A percentile compares a stretch with the other conserved stretches of the same genome.
Evolutionary conservation across 371 early-diverging fungal genomes (phyloP).

Genomic region (Chytridiales sp.): DNA sequence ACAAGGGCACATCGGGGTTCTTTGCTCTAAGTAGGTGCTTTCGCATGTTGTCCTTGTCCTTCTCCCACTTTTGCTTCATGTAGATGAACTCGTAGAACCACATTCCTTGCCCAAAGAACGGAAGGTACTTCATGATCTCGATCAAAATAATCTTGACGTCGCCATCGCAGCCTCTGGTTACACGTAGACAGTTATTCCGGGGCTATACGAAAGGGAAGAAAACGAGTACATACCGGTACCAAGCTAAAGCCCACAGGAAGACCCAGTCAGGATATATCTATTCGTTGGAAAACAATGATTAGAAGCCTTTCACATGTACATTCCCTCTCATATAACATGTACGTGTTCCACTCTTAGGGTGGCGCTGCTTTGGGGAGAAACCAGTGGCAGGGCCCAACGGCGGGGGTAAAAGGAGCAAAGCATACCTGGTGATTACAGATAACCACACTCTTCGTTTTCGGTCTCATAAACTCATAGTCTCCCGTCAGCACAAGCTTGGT

Average conservation of each 20-base stretch:
- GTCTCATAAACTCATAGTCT: conserved; percentile 25
- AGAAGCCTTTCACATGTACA: too few relatives aligned
- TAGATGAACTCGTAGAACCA: conserved; percentile 68
- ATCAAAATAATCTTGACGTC: conserved; percentile 42
- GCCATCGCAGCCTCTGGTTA: conserved; percentile 22
- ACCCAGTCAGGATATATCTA: conserved; percentile 35
- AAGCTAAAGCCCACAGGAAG: conserved; percentile 32
- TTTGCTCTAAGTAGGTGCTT: conserved; percentile 20
- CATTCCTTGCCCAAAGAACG: conserved; percentile 35
- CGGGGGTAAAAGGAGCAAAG: conserved; percentile 21
- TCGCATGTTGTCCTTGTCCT: conserved; percentile 57
- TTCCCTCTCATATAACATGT: too few relatives aligned
- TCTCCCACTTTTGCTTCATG: conserved; percentile 73
- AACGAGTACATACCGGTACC: conserved; percentile 14
- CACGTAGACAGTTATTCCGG: background rate
- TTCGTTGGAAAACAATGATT: conserved; percentile 36
- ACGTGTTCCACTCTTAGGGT: too few relatives aligned
- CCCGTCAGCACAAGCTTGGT: conserved; percentile 34
- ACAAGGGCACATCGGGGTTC: conserved; percentile 59
- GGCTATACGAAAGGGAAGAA: background rate
- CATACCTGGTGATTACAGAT: conserved; percentile 41
- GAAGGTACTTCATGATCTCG: conserved; percentile 28
- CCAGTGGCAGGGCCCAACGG: too few relatives aligned
- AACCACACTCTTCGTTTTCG: conserved; percentile 17
- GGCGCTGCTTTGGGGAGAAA: too few relatives aligned